These are phyloP conservation scores for Arxiozyma bovina DNA, from an alignment of 1,139 yeast species.

Conservation along the genomic window DNA sequence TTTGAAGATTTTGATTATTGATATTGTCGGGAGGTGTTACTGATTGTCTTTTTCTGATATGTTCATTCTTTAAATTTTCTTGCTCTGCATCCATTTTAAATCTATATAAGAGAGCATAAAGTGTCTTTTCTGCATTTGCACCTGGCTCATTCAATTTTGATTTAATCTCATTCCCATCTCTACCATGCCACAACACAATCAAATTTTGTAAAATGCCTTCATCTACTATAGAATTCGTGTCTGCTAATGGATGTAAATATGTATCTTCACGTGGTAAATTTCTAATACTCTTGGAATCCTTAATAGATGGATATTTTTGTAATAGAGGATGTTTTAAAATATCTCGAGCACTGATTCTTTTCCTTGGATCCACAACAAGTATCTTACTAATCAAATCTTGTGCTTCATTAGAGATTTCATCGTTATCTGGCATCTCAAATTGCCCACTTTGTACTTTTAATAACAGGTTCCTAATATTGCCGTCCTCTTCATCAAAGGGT, in stretches of 20 bases:
- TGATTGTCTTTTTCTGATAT: conserved; percentile 23
- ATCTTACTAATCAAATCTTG: conserved; percentile 59
- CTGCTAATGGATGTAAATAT: conserved; percentile 43
- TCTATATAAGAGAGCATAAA: conserved; percentile 51
- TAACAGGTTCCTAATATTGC: conserved; percentile 70
- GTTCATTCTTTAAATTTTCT: conserved; percentile 22
- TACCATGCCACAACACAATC: conserved; percentile 67
- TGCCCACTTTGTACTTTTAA: conserved; percentile 87
- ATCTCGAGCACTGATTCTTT: conserved; percentile 66
- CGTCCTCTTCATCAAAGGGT: conserved; percentile 86
- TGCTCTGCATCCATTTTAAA: conserved; percentile 34
- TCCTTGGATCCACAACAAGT: conserved; percentile 69
- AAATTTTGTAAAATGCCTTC: conserved; percentile 57
- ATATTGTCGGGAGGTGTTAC: conserved; percentile 5
- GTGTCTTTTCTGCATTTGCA: conserved; percentile 64
- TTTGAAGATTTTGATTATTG: not conserved
- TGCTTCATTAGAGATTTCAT: conserved; percentile 58
- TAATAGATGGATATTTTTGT: conserved; percentile 43
- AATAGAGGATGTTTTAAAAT: conserved; percentile 73
- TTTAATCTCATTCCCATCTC: conserved; percentile 49
- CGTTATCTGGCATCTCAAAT: conserved; percentile 71
- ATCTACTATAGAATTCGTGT: conserved; percentile 42
- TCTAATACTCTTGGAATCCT: conserved; percentile 37
- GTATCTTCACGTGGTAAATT: conserved; percentile 59
- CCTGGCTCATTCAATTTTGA: conserved; percentile 47